Base-by-base conservation (phyloP, 768 basidiomycete genomes). In the Pisolithus microcarpus region DNA sequence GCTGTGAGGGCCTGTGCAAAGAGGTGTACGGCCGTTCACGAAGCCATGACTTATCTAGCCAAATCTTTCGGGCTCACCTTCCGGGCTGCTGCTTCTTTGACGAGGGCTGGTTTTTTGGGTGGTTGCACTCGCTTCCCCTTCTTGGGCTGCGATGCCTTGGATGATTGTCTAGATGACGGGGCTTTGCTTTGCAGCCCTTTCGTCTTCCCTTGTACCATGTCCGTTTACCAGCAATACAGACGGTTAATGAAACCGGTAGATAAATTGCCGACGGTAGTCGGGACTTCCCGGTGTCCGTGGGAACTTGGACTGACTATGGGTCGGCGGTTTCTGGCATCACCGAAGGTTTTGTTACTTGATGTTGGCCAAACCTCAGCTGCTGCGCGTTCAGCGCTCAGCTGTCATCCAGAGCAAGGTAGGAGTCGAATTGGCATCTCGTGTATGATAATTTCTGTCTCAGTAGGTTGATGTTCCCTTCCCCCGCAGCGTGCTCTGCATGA, bases 131-230 rank as follows among this genome's bases (percentile, higher is more conserved):
- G 78, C 57, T 77, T 79, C 7, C 92, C 92, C 63, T 93, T 94
- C 72, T 87, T 92, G 18, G 79, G 79, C 79, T 1, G 85, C 78
- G 1, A 81, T 3, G 84, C 80, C 63, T 85, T 89, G 28, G 77
- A 71, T 1, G 81, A 76, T 46, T 81, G 81, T 31, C 84, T 75
- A 50, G 75, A 66, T 19, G 65, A 58, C 7, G 80, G 66, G 3
- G 58, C 51, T 65, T 84, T 87, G 15, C 65, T 65, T 55, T 79
- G 73, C 7, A 88, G 72, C n/a, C 84, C 84, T 67, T n/a, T 93
- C n/a, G 82, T 81, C 57, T 81, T 82, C 50, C 91, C 91, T 74
- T 94, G 91, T 9, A 81, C 87, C 91, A 93, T 90, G 24, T 24
- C 42, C 11, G 34, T 5, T 11, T 34, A 34, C 10, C 10, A 10